Conservation (phyloP, 140 eudicot species). For the Cichorium intybus region DNA sequence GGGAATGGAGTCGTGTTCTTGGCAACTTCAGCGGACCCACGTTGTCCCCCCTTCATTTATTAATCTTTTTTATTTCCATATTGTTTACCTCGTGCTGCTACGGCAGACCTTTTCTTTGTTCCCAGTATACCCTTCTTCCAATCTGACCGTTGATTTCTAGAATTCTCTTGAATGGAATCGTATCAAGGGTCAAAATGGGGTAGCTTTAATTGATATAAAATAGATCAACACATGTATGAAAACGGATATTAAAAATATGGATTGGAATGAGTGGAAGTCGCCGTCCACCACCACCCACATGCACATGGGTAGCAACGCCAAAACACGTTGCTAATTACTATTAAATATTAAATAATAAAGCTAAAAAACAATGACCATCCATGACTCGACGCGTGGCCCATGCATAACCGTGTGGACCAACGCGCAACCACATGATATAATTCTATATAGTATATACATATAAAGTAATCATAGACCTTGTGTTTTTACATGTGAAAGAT, state of each 20-base stretch:
- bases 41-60: constrained; percentile 21
- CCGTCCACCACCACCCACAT: constrained; percentile 25
- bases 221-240: constrained; percentile 24
- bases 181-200: constrained; percentile 12
- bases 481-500: constrained; percentile 9
- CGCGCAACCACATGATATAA: constrained; percentile 14
- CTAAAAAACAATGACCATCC: background rate
- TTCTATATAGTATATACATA: background rate
- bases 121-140: background rate
- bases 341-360: background rate
- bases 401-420: constrained; percentile 8
- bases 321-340: constrained; percentile 30
- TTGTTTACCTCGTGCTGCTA: constrained; percentile 41
- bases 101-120: constrained; percentile 8
- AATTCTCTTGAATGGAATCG: background rate
- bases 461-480: background rate
- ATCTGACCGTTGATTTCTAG: background rate
- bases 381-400: background rate
- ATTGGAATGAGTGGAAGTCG: constrained; percentile 21
- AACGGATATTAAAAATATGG: background rate
- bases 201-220: constrained; percentile 3
- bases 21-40: constrained; percentile 29
- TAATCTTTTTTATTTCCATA: background rate
- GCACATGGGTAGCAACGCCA: constrained; percentile 26
- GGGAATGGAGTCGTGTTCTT: constrained; percentile 29